Evolutionary conservation across 805 yeast genomes (phyloP), one percentile per base, ranked within the genome.

Genomic region (Yarrowia sp.): DNA sequence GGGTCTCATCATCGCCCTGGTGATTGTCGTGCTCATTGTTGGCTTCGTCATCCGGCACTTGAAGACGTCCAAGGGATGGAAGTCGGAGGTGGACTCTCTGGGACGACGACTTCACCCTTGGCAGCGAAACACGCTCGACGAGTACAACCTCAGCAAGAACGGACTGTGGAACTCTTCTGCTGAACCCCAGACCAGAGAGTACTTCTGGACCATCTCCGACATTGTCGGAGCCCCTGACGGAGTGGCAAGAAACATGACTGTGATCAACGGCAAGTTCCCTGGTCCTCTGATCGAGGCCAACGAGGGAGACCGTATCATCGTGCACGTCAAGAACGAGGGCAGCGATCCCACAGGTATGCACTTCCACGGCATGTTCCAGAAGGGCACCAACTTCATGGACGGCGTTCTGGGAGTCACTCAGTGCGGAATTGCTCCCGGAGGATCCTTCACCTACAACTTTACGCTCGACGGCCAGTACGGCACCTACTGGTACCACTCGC

Each of bases 401-500:
- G 86, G 86, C 16, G 81, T 78, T 1, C 72, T 79, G 0, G 81
- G 78, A 2, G 72, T 81, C 35, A 78, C 83, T 7, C 85, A 82
- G 65, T 77, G 81, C 59, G 80, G 82, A 1, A 78, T 82, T n/a
- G 70, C 69, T 6, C 76, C 79, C 9, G 82, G 81, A 0, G 71
- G 68, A 7, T 62, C 71, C 2, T 81, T 76, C 68, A 70, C 74
- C 0, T 80, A 82, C 65, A 67, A 71, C 41, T 81, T 82, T 67
- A 74, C 74, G 16, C 69, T 74, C 3, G 69, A 66, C 1, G 71
- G 71, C 49, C 82, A 79, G 61, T 68, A 72, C 27, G 86, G 86
- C 0, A 77, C 84, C 0, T 78, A 72, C 59, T 82, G 86, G 86
- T 82, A 81, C 68, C 86, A 82, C 65, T 76, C 84, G 4, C 86